Evolutionary conservation across 352 stramenopile species (phyloP), one percentile per base, ranked within the genome.

Genomic region (Phytophthora sp.): DNA sequence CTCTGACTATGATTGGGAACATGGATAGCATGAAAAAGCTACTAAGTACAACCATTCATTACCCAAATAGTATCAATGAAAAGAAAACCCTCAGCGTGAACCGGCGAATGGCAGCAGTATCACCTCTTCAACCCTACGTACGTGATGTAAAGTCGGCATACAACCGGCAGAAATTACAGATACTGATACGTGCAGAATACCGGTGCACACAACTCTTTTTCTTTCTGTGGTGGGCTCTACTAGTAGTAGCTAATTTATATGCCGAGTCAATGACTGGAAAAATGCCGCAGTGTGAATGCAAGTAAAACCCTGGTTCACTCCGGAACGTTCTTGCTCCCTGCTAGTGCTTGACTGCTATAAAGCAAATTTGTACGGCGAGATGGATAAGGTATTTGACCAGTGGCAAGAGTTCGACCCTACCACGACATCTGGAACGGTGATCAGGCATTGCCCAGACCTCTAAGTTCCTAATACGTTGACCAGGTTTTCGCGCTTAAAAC

Each of bases 1-100:
- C 56, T 2, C 4, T 71, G 9, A 71, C 54, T 20, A 53, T 68
- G 28, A 8, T 64, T 4, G 27, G 37, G 4, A 63, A 64, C 11
- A 64, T 77, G 28, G 41, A 65, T 18, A 65, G 64, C 21, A 74
- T 74, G 42, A 77, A 68, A 18, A 54, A 51, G 12, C 51, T 80
- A 10, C 13, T 76, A 27, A 23, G 44, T 15, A 21, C 55, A 20
- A 48, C 31, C 7, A 4, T 31, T 20, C 6, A 9, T 17, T 20
- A 27, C 12, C 44, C n/a, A 42, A 8, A 9, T 23, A 42, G 35
- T 15, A 23, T 12, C 48, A 28, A 12, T 28, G 18, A 54, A n/a
- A 27, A 41, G 15, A 20, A 31, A 23, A 21, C 5, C 38, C 12
- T 30, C 8, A 55, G 41, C 45, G 13, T 39, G n/a, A 54, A 48